Base-by-base conservation (phyloP, 768 basidiomycete genomes). In the Serendipita vermifera region DNA sequence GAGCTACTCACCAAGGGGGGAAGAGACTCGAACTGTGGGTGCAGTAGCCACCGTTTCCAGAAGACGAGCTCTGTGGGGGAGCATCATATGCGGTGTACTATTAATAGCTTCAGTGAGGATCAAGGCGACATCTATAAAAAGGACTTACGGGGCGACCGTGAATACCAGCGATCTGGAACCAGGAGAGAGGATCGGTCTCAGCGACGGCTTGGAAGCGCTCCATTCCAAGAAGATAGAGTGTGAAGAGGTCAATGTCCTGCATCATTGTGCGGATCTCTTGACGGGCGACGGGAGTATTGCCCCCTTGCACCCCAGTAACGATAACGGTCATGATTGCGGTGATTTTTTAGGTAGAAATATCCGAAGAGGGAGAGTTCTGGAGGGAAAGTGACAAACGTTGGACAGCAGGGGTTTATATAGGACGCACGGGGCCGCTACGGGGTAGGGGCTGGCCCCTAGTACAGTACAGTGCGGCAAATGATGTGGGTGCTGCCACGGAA, bases 21-120 rank as follows among this genome's bases (percentile, higher is more conserved):
- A 79, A 79, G 20, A 79, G 65, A 5, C 73, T 69, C 1, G 72
- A 73, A 15, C 75, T 75, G 62, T 81, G 79, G 17, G 71, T 73
- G 61, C 78, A 80, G 60, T 80, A 79, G 2, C 78, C 78, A 20
- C 69, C 66, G 29, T 15, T 17, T 51, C 46, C 46, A n/a, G n/a
- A n/a, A n/a, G n/a, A n/a, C n/a, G n/a, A n/a, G 64, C 27, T 64
- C 22, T 60, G 4, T 43, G 17, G 70, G 11, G 70, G 64, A 14
- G 68, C 73, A 54, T 75, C 70, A 75, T 76, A 80, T 0, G 63
- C 59, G 5, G 65, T 63, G 57, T 69, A 73, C 27, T 5, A 11
- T n/a, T 29, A 5, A 41, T 5, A n/a, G 9, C 5, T 6, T 33
- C 43, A n/a, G 38, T 54, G 29, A 58, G 26, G 3, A n/a, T 5